Percentiles rank a stretch among this genome's conserved stretches.
These are phyloP conservation scores for Rhizopus delemar DNA, from an alignment of 371 early-diverging fungal species.

Conservation along the genomic window DNA sequence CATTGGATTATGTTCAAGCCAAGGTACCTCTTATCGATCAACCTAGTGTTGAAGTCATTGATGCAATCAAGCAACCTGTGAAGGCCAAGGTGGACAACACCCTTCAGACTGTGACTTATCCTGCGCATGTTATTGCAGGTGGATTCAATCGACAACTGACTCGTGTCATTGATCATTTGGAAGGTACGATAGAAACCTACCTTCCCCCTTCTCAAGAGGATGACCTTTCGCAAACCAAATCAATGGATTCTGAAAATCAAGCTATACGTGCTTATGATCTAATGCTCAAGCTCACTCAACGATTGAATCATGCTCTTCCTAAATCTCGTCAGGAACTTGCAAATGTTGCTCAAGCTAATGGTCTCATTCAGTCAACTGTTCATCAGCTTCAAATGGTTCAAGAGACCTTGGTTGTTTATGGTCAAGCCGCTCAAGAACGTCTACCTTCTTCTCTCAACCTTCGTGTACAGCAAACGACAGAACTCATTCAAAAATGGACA, in stretches of 20 bases:
- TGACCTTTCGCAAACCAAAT: neutral
- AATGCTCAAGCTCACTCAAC: conserved; percentile 31
- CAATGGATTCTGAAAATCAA: conserved; percentile 25
- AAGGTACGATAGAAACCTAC: conserved; percentile 52
- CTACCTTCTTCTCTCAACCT: conserved; percentile 31
- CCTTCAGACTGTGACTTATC: conserved; percentile 44
- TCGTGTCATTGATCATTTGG: conserved; percentile 45
- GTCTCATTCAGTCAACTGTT: conserved; percentile 23
- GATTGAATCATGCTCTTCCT: conserved; percentile 32
- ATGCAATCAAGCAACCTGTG: conserved; percentile 41
- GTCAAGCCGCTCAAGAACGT: conserved; percentile 31
- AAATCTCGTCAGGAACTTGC: conserved; percentile 36
- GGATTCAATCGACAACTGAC: conserved; percentile 48
- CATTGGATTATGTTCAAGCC: conserved; percentile 63
- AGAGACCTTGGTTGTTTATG: conserved; percentile 33
- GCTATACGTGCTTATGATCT: conserved; percentile 39
- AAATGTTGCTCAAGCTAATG: conserved; percentile 21
- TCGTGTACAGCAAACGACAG: conserved; percentile 28
- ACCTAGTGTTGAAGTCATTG: conserved; percentile 62
- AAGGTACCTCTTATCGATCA: conserved; percentile 65
- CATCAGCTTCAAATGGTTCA: conserved; percentile 32
- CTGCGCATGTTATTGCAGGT: conserved; percentile 46
- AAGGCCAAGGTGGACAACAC: conserved; percentile 44
- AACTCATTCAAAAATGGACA: neutral
- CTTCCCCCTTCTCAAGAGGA: conserved; percentile 43